phyloP scores from a whole-genome alignment of 441 rosid genomes.

The Dalechampia spathulata region DNA sequence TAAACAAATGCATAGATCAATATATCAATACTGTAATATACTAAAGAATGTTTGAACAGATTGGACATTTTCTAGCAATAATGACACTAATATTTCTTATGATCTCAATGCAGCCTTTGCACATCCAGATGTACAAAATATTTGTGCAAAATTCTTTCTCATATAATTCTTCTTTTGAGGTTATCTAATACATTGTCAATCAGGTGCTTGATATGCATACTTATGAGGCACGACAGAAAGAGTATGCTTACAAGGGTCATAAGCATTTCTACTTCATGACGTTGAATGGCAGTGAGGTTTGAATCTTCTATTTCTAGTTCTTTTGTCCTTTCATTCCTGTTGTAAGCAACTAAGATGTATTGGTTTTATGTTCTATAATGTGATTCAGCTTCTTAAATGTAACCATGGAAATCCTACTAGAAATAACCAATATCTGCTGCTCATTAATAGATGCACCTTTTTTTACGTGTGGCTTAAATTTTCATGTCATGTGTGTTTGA shows the following conservation, averaged over 20 bases:
- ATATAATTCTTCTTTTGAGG: conserved; percentile 2
- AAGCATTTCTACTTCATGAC: conserved; percentile 99
- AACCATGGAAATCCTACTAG: not conserved
- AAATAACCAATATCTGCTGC: not conserved
- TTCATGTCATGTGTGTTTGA: not conserved
- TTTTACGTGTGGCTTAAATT: not conserved
- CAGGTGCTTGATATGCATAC: conserved; percentile 96
- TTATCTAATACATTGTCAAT: conserved; percentile 17
- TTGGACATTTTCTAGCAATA: no score
- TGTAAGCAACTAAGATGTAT: not conserved
- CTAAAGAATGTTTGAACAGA: no score
- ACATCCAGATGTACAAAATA: not conserved
- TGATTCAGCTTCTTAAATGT: not conserved
- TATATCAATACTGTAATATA: no score
- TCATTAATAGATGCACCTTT: not conserved
- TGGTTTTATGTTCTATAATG: conserved; percentile 3
- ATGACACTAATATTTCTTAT: no score
- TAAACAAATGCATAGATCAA: no score
- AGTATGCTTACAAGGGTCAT: conserved; percentile 88
- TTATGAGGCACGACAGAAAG: conserved; percentile 74
- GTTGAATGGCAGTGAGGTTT: conserved; percentile 92
- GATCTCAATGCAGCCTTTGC: not conserved
- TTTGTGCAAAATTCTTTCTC: not conserved
- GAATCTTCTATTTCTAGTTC: conserved; percentile 10
- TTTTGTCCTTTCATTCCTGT: conserved; percentile 4